Percentiles rank a stretch among this genome's conserved stretches.
These are phyloP conservation scores for Lactifluus subvellereus DNA, from an alignment of 768 basidiomycete genomes.

Conservation along the genomic window DNA sequence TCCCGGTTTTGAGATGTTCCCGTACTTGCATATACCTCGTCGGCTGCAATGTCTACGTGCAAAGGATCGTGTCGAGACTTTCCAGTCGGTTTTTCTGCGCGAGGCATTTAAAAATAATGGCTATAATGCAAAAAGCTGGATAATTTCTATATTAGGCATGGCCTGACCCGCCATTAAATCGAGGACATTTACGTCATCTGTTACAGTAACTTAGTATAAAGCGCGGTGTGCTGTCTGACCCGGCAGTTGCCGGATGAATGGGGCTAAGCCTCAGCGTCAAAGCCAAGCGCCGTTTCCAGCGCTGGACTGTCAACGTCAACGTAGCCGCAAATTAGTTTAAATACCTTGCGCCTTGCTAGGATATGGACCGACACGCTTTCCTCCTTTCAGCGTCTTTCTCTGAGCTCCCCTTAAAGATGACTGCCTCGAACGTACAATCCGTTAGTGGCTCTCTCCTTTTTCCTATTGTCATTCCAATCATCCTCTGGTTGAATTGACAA, in stretches of 20 bases:
- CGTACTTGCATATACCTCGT: conserved; percentile 75
- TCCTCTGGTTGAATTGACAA: not conserved
- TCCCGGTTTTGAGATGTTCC: conserved; percentile 66
- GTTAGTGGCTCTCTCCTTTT: not conserved
- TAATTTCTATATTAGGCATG: no score
- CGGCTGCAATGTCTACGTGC: conserved; percentile 74
- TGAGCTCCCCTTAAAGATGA: conserved; percentile 14
- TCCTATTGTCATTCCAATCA: not conserved
- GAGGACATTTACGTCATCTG: no score
- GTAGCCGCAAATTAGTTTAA: not conserved
- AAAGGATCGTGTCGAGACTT: conserved; percentile 84
- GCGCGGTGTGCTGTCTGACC: no score
- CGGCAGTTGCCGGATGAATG: no score
- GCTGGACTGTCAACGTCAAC: no score
- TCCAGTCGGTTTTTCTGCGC: conserved; percentile 44
- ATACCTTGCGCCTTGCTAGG: not conserved
- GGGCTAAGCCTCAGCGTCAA: no score
- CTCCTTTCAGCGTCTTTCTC: not conserved
- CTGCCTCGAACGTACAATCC: conserved; percentile 5
- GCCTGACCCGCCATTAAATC: no score
- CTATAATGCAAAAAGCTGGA: no score
- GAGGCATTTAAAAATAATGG: conserved; percentile 48
- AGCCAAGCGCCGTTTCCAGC: no score
- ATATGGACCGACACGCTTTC: not conserved
- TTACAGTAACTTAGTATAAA: no score